phyloP scores from a whole-genome alignment of 2,329 filamentous ascomycete species.

The Raffaelea albimanens region DNA sequence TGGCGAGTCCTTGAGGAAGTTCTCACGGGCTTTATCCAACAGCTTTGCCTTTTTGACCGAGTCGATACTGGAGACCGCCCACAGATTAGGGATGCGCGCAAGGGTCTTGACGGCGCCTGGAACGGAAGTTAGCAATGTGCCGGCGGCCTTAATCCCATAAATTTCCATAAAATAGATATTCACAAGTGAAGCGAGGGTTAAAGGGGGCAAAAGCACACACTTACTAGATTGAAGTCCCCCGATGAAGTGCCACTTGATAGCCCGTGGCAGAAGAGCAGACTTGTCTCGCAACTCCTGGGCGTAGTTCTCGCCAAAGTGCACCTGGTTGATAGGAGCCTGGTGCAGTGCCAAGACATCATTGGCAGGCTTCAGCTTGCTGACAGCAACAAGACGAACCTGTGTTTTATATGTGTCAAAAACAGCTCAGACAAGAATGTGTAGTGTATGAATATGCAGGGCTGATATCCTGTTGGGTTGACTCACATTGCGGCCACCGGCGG shows the following conservation, averaged over 20 bases:
- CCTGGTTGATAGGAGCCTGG: conserved; percentile 45
- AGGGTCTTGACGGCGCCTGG: conserved; percentile 85
- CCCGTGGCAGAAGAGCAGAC: conserved; percentile 63
- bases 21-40: conserved; percentile 62
- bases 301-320: conserved; percentile 97
- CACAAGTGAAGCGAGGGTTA: background rate
- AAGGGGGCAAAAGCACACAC: conserved; percentile 10
- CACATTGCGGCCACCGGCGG: conserved; percentile 21
- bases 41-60: conserved; percentile 76
- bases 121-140: too few relatives aligned
- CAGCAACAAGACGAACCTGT: conserved; percentile 78
- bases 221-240: conserved; percentile 74
- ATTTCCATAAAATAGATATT: too few relatives aligned
- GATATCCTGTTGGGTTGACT: background rate
- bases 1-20: conserved; percentile 9
- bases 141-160: too few relatives aligned
- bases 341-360: conserved; percentile 84
- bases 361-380: conserved; percentile 91
- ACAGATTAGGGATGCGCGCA: conserved; percentile 79
- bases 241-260: conserved; percentile 93
- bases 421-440: background rate
- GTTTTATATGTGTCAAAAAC: conserved; percentile 11
- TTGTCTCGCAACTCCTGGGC: conserved; percentile 83
- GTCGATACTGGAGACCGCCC: conserved; percentile 87
- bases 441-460: background rate